Evolutionary conservation across 139 green algal genomes (phyloP).

Genomic region (Ettlia oleoabundans): DNA sequence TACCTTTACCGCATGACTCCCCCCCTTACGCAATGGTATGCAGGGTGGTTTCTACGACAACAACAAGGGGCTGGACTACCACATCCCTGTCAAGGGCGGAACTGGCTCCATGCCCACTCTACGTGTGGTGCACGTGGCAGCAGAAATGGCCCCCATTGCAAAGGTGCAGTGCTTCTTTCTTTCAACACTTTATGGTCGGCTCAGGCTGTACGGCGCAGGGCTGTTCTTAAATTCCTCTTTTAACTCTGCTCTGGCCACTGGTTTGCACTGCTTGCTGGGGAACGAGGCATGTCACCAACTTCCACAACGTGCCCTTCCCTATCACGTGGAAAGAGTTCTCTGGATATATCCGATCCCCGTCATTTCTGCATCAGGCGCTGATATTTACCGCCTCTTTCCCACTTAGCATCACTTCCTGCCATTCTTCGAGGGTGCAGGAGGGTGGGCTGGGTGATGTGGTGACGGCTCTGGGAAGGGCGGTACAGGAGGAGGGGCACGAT

Average conservation of each 20-base stretch:
- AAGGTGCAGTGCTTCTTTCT: constrained; percentile 84
- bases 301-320: too few species aligned
- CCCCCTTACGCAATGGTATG: background rate
- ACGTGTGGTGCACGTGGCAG: constrained; percentile 90
- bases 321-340: too few species aligned
- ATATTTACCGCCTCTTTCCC: too few species aligned
- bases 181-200: background rate
- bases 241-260: background rate
- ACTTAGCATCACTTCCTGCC: too few species aligned
- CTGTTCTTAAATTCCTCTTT: too few species aligned
- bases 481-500: constrained; percentile 76
- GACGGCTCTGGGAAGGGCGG: constrained; percentile 79
- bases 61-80: constrained; percentile 94
- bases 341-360: too few species aligned
- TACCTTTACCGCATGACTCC: background rate
- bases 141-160: constrained; percentile 99
- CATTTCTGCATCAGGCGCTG: too few species aligned
- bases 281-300: too few species aligned
- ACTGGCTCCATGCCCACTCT: constrained; percentile 64
- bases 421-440: too few species aligned
- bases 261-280: constrained; percentile 3
- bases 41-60: constrained; percentile 88
- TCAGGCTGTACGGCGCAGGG: too few species aligned
- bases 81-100: constrained; percentile 79
- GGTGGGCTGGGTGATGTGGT: constrained; percentile 97